Base-by-base conservation (phyloP, 2,329 filamentous ascomycete genomes). In the Stagonosporopsis tanaceti region DNA sequence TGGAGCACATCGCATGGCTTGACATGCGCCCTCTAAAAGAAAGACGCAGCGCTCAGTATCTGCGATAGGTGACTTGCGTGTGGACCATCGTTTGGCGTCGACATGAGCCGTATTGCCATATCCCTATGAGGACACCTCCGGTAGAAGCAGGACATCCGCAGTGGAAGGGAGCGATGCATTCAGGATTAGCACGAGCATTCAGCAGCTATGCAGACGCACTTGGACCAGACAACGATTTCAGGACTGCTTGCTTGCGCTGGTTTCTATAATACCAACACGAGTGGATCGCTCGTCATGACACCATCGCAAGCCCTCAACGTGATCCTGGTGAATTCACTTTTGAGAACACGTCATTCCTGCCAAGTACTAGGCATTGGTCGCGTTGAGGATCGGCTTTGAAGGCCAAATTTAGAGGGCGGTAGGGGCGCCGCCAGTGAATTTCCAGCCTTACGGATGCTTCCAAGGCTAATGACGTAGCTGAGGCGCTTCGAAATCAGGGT, bases 391-490 rank as follows among this genome's bases (percentile, higher is more conserved):
- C n/a, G 37, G 17, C 5, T 34, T 28, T 27, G 32, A 39, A 25
- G 34, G 17, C 44, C 42, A 35, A 27, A 14, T 30, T 20, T 11
- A 14, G 8, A 9, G 38, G 25, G 20, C 25, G 37, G 44, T 2
- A 34, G 9, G 28, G 28, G 11, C 11, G 28, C 28, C 9, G 28
- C 11, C 28, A 35, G 20, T n/a, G 44, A 30, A 39, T 44, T 46
- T 8, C 27, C 46, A 50, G 56, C 56, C 56, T 50, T 50, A 30
- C 46, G 50, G 15, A n/a, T 20, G 20, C 20, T 20, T 20, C 20
- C 20, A 15, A 17, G 40, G 63, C 17, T 2, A 50, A 63, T 69
- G 67, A 69, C 65, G 65, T 69, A 57, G 17, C 2, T 7, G 17
- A 30, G 12, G 37, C 37, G 51, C 46, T 53, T 39, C 51, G 44